Evolutionary conservation across 2,329 filamentous ascomycete genomes (phyloP), one percentile per base, ranked within the genome.

Genomic region (Venturia effusa): DNA sequence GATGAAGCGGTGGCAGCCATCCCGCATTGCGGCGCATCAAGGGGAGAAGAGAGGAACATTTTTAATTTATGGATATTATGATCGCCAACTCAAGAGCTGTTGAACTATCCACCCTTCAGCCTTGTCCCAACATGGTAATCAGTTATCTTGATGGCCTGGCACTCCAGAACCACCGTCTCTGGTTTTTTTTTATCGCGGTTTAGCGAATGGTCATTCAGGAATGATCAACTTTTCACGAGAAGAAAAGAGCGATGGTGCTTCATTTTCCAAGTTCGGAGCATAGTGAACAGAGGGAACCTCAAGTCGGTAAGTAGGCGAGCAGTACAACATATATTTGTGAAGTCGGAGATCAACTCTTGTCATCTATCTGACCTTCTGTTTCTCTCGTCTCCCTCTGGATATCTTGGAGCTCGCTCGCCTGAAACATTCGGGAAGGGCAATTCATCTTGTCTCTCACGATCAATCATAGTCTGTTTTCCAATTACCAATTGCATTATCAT

Each of bases 401-500:
- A 34, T 34, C 15, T 27, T 30, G 51, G 51, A 5, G 51, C 27
- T 15, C 3, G 8, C 15, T 37, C 30, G 27, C 51, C 51, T n/a
- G 27, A 27, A 34, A 15, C 22, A 19, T 51, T 51, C n/a, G 57
- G 64, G n/a, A 73, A 59, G 7, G 78, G 77, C 32, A 80, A 67
- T n/a, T 72, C 71, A 59, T 77, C 77, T 3, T 68, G 67, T 32
- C 70, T 65, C 67, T 81, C 79, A 61, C 71, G 65, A 55, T 72
- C 65, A 30, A 78, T 71, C 69, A 84, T 75, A 45, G 74, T 71
- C 55, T 81, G 76, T 77, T 89, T 93, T 30, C 85, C 89, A 71
- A 88, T 85, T 60, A 97, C 86, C 76, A 92, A 76, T 62, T 86
- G 79, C 73, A 88, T 78, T 51, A 95, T 78, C 79, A 89, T 82